Percentiles rank a stretch among this genome's conserved stretches.
Evolutionary conservation across 345 rosid species (phyloP).

Genomic region (Durio zibethinus): DNA sequence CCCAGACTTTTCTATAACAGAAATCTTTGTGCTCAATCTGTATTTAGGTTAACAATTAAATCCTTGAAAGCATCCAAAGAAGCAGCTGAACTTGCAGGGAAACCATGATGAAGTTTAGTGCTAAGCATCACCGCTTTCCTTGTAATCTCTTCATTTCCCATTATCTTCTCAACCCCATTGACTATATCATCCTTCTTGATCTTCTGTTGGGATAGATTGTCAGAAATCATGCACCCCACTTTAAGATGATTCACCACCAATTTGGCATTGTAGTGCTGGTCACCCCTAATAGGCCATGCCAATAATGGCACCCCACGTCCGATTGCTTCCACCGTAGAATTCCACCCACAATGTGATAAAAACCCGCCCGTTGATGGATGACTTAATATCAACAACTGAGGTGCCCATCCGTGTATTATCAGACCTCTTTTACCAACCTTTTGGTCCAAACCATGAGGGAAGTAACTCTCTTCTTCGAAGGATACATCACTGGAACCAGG

Average conservation of each 20-base stretch:
- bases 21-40: constrained; percentile 1
- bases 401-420: constrained; percentile 23
- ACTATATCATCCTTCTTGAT: constrained; percentile 20
- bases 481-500: neutral
- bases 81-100: constrained; percentile 22
- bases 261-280: constrained; percentile 44
- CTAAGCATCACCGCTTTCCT: constrained; percentile 19
- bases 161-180: constrained; percentile 32
- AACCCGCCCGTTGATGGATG: constrained; percentile 41
- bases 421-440: constrained; percentile 15
- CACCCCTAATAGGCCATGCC: constrained; percentile 57
- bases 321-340: constrained; percentile 51
- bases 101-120: constrained; percentile 18
- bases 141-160: constrained; percentile 22
- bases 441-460: constrained; percentile 18
- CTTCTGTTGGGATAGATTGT: constrained; percentile 23
- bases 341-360: constrained; percentile 59
- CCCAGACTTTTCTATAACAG: neutral
- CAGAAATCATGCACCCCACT: constrained; percentile 29
- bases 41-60: neutral
- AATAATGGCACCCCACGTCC: constrained; percentile 43
- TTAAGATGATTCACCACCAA: constrained; percentile 34
- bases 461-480: constrained; percentile 10
- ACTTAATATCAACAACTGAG: constrained; percentile 15
- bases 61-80: constrained; percentile 23